phyloP scores from a whole-genome alignment of 2,329 filamentous ascomycete species.

The Colletotrichum aenigma region DNA sequence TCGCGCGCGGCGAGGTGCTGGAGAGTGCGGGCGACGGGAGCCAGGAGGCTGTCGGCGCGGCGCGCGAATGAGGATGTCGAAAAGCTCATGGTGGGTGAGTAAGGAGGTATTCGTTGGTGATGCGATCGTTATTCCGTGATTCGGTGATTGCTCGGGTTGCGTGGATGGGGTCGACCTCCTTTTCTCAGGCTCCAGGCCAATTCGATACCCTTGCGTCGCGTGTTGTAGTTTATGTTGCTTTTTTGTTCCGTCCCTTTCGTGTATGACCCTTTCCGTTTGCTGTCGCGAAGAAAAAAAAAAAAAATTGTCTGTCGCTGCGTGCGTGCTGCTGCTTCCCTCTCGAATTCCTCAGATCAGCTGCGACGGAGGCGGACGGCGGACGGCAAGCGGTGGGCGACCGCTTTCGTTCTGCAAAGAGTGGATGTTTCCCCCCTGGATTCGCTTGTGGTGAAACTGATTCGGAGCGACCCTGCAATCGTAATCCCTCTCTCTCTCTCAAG shows the following conservation, averaged over 20 bases:
- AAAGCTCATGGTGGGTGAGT: neutral
- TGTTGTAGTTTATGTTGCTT: neutral
- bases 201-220: neutral
- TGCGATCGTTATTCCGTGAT: neutral
- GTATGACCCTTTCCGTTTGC: neutral
- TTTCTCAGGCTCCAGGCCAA: neutral
- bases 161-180: neutral
- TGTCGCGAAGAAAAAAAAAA: neutral
- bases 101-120: neutral
- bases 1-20: neutral
- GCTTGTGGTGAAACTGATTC: conserved; percentile 14
- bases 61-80: neutral
- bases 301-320: neutral
- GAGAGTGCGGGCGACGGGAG: neutral
- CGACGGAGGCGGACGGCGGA: neutral
- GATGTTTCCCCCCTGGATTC: conserved; percentile 14
- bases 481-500: neutral
- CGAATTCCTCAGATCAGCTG: neutral
- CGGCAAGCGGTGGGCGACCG: neutral
- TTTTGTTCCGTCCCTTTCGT: neutral
- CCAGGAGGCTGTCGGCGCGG: conserved; percentile 1
- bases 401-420: conserved; percentile 2
- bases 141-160: neutral
- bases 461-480: conserved; percentile 5
- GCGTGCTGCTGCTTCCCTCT: neutral